phyloP scores from a whole-genome alignment of 345 rosid species.

The Mercurialis annua region DNA sequence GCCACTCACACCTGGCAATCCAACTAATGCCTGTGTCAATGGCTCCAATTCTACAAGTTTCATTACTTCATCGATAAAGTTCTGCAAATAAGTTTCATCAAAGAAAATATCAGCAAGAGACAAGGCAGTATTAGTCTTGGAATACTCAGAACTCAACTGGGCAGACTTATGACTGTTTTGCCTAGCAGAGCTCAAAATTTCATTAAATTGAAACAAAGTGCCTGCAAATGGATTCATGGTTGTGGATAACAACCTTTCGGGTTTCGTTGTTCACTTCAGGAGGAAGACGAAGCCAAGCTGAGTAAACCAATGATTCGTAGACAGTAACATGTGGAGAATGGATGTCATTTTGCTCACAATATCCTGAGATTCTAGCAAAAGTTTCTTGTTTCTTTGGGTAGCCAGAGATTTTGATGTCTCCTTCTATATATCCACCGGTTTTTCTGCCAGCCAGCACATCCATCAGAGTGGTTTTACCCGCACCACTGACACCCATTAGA shows the following conservation, averaged over 20 bases:
- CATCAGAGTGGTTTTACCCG: slow-evolving; percentile 84
- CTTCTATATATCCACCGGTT: slow-evolving; percentile 71
- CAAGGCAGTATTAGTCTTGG: not conserved
- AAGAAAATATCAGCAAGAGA: too few relatives aligned
- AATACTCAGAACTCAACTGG: not conserved
- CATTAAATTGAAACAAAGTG: not conserved
- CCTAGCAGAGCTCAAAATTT: not conserved
- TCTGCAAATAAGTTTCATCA: slow-evolving; percentile 14
- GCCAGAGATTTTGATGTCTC: slow-evolving; percentile 63
- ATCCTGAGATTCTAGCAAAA: slow-evolving; percentile 76
- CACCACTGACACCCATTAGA: slow-evolving; percentile 79
- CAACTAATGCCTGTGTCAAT: slow-evolving; percentile 63
- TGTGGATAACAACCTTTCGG: slow-evolving; percentile 42
- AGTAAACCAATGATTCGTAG: slow-evolving; percentile 63
- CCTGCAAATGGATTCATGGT: not conserved
- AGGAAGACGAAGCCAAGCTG: slow-evolving; percentile 71
- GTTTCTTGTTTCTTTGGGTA: slow-evolving; percentile 74
- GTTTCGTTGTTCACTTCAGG: slow-evolving; percentile 38
- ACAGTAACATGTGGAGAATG: slow-evolving; percentile 81
- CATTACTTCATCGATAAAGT: slow-evolving; percentile 72
- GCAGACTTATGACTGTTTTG: not conserved
- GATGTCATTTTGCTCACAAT: slow-evolving; percentile 77
- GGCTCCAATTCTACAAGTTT: slow-evolving; percentile 70
- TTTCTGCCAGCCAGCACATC: slow-evolving; percentile 87
- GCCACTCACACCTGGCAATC: slow-evolving; percentile 78